Evolutionary conservation across 768 basidiomycete genomes (phyloP), one percentile per base, ranked within the genome.

Genomic region (Pleurotus giganteus): DNA sequence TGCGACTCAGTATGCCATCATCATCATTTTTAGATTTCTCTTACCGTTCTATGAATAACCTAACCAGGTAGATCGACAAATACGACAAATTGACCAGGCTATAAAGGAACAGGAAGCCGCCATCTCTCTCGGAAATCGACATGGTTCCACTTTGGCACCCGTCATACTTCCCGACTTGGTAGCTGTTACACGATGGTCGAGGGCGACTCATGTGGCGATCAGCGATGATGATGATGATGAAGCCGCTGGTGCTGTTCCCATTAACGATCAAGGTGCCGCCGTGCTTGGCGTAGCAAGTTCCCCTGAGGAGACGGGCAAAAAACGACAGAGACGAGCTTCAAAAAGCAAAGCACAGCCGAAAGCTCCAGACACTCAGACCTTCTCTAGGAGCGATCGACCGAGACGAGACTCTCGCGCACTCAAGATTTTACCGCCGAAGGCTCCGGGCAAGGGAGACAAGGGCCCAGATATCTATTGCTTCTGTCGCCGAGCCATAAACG

Each of bases 61-160:
- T 15, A 5, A 19, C 39, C 43, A 94, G 91, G 80, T 92, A 11
- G 88, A 92, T 58, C 78, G 91, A 31, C 89, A 93, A 63, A 84
- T 89, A 26, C 83, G 86, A 21, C 76, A 89, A 36, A 73, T 94
- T 21, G 90, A 94, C 60, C 83, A 89, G 61, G 85, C 80, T n/a
- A 81, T 88, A 54, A 78, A 79, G 46, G 80, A 83, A 57, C 80
- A 83, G 61, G 81, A 85, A 62, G 74, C 78, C 28, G 71, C 78
- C 15, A 76, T 85, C 43, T 74, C 78, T 9, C 71, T 82, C 17
- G 83, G 82, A 17, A 69, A 76, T 19, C 77, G 79, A 9, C 73
- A 77, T 4, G 82, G 81, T 9, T 82, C 82, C 0, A 43, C 43
- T 29, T 49, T 76, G 1, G 69, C 74, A 23, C 77, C 79, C 13